Percentiles rank a stretch among this genome's conserved stretches.
Evolutionary conservation across 345 rosid genomes (phyloP).

Genomic region (Psidium guajava): DNA sequence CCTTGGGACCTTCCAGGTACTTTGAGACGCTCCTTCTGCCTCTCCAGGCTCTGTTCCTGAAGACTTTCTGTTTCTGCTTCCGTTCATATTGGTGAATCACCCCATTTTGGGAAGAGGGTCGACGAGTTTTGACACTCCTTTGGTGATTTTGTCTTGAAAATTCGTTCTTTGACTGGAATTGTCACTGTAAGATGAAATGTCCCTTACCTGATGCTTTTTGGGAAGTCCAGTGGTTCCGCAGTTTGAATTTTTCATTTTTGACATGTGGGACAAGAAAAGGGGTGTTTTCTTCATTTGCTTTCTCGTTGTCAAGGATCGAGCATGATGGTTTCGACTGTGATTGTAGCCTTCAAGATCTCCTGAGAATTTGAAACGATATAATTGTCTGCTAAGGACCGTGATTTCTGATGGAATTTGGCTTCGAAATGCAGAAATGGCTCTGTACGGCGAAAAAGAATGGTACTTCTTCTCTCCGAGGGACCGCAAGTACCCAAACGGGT

Average conservation of each 20-base stretch:
- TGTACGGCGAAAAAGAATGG: conserved; percentile 93
- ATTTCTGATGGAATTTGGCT: conserved; percentile 20
- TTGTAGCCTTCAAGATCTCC: too few species aligned
- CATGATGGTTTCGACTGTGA: neutral
- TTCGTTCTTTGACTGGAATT: neutral
- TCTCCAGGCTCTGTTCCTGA: neutral
- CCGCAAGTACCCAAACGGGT: conserved; percentile 89
- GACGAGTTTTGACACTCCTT: neutral
- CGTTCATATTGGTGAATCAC: neutral
- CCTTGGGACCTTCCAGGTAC: conserved; percentile 97
- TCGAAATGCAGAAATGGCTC: conserved; percentile 42
- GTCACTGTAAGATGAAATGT: neutral
- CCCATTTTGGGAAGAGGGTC: neutral
- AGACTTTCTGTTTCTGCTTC: neutral
- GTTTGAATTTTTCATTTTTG: neutral
- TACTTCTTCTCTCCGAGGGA: conserved; percentile 90
- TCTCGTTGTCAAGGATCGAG: too few species aligned
- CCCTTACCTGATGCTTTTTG: neutral
- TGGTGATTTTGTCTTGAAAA: neutral
- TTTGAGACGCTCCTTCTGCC: neutral
- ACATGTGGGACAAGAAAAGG: neutral
- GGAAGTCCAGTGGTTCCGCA: neutral
- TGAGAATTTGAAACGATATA: too few species aligned
- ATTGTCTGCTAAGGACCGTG: too few species aligned
- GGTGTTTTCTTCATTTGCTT: neutral